These are phyloP conservation scores for Zygotorulaspora florentina DNA, from an alignment of 805 yeast genomes.

Conservation along the genomic window DNA sequence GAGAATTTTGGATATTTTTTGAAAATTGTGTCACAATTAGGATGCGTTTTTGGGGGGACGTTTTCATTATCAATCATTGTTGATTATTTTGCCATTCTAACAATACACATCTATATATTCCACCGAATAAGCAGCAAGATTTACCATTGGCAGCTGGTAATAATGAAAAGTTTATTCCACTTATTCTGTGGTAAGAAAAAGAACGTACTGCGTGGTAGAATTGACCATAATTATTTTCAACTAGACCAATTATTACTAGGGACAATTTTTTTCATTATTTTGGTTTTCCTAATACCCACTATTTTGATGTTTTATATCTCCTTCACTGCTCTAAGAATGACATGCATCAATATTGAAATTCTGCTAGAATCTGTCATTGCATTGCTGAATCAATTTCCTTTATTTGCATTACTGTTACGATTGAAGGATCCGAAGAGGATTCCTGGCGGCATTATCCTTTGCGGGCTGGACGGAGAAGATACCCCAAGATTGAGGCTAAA, in stretches of 20 bases:
- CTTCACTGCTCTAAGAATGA: slow-evolving; percentile 58
- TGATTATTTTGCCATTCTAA: slow-evolving; percentile 59
- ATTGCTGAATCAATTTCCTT: slow-evolving; percentile 74
- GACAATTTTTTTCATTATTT: slow-evolving; percentile 77
- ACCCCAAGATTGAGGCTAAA: slow-evolving; percentile 30
- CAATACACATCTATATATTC: slow-evolving; percentile 72
- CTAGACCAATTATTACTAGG: slow-evolving; percentile 86
- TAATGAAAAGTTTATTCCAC: slow-evolving; percentile 69
- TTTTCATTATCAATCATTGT: slow-evolving; percentile 60
- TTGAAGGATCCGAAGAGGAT: slow-evolving; percentile 70
- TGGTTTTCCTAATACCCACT: slow-evolving; percentile 79
- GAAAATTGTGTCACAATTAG: slow-evolving; percentile 36
- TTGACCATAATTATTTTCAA: slow-evolving; percentile 80
- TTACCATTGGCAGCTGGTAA: slow-evolving; percentile 67
- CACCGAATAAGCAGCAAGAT: slow-evolving; percentile 75
- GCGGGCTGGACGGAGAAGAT: slow-evolving; percentile 12
- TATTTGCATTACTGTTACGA: slow-evolving; percentile 75
- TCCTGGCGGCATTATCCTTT: slow-evolving; percentile 53
- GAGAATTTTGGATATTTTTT: slow-evolving; percentile 31
- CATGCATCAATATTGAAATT: slow-evolving; percentile 46
- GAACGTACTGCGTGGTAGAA: slow-evolving; percentile 76
- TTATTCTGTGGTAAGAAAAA: slow-evolving; percentile 86
- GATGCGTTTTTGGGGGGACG: slow-evolving; percentile 59
- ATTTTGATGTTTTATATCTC: slow-evolving; percentile 76
- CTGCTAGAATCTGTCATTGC: slow-evolving; percentile 57